Conservation (phyloP, 352 stramenopile species). For the Globisporangium iwayamae region DNA sequence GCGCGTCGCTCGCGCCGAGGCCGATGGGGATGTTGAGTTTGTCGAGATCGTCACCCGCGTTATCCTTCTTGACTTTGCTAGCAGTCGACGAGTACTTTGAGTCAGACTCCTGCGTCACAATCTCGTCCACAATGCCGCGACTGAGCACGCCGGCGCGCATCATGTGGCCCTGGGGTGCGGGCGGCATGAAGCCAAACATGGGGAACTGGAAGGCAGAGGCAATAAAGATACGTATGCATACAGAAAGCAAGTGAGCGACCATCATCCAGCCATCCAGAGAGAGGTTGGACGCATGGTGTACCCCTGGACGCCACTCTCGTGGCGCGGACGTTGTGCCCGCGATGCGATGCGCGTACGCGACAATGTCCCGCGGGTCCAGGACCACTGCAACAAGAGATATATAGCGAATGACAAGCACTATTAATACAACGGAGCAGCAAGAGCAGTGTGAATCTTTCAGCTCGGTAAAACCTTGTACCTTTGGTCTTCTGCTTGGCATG, state of each 20-base stretch:
- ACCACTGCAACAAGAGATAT: slow-evolving; percentile 33
- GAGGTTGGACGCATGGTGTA: slow-evolving; percentile 21
- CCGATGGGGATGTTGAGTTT: slow-evolving; percentile 66
- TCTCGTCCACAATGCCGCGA: slow-evolving; percentile 74
- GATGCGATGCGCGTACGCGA: slow-evolving; percentile 82
- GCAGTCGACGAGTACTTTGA: slow-evolving; percentile 56
- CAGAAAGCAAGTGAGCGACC: too few species aligned
- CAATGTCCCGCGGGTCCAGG: slow-evolving; percentile 61
- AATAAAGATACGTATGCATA: too few species aligned
- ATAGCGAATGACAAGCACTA: background rate
- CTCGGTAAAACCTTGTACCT: slow-evolving; percentile 21
- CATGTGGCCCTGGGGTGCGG: slow-evolving; percentile 81
- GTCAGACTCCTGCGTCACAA: slow-evolving; percentile 65
- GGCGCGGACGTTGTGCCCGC: slow-evolving; percentile 71
- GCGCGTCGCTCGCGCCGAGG: slow-evolving; percentile 60
- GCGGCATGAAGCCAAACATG: slow-evolving; percentile 86
- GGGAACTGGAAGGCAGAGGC: slow-evolving; percentile 41
- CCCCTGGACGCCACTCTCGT: slow-evolving; percentile 70
- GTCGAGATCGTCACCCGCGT: slow-evolving; percentile 23
- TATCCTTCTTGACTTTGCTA: slow-evolving; percentile 28
- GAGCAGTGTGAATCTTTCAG: background rate
- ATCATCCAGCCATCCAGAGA: too few species aligned
- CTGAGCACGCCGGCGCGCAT: slow-evolving; percentile 82
- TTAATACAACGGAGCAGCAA: background rate
- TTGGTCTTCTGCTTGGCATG: slow-evolving; percentile 55